Conservation (phyloP, 192 early-diverging fungal genomes). For the Diversispora eburnea region DNA sequence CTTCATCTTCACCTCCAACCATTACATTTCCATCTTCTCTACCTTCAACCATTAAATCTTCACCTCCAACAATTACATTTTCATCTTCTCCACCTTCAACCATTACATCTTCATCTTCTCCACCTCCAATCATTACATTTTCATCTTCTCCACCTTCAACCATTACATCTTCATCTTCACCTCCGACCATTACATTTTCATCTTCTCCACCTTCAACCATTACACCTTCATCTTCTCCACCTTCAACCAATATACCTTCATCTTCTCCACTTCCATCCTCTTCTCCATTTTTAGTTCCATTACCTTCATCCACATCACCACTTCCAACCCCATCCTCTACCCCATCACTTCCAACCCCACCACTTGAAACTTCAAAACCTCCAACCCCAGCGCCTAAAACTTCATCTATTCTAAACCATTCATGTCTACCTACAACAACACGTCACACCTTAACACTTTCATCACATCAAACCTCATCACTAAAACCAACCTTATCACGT, state of each 20-base stretch:
- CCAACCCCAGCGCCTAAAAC: no score
- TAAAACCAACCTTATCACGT: no score
- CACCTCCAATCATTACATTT: neutral
- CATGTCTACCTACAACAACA: neutral
- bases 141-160: neutral
- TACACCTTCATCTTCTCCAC: neutral
- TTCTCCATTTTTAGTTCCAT: neutral
- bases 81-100: neutral
- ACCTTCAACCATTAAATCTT: neutral
- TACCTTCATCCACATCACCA: neutral
- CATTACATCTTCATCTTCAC: neutral
- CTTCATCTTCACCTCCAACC: neutral
- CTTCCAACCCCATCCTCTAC: neutral
- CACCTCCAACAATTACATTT: neutral
- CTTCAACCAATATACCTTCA: neutral
- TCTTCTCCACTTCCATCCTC: neutral
- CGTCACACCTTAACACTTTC: no score
- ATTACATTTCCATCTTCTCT: neutral
- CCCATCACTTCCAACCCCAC: neutral
- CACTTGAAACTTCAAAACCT: neutral
- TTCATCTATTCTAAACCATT: neutral
- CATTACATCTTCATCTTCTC: neutral
- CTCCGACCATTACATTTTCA: neutral
- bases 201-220: neutral
- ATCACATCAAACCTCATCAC: no score